Percentiles rank a stretch among this genome's conserved stretches.
These are phyloP conservation scores for Russula sp. DNA, from an alignment of 768 basidiomycete genomes.

Conservation along the genomic window DNA sequence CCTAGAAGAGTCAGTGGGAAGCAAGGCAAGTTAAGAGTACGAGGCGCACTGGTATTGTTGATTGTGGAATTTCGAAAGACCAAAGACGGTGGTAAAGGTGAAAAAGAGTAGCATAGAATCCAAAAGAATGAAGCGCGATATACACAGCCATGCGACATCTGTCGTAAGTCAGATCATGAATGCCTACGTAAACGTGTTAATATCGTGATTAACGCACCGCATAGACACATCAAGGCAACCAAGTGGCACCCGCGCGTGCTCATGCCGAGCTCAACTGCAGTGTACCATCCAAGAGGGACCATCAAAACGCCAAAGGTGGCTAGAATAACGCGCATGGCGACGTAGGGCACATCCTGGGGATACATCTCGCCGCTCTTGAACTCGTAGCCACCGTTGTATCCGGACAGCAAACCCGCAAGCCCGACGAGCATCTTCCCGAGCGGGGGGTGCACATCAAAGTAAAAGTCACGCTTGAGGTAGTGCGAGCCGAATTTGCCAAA, in stretches of 20 bases:
- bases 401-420: constrained; percentile 81
- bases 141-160: constrained; percentile 97
- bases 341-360: constrained; percentile 79
- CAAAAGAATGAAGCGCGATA: constrained; percentile 93
- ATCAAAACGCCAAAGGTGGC: constrained; percentile 91
- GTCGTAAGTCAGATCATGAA: background rate
- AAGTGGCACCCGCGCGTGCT: constrained; percentile 84
- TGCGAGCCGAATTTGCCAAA: constrained; percentile 99
- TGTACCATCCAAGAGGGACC: constrained; percentile 97
- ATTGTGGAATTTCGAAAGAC: constrained; percentile 93
- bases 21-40: background rate
- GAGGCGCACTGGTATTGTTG: constrained; percentile 81
- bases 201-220: constrained; percentile 45
- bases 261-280: constrained; percentile 90
- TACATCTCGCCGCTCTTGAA: constrained; percentile 90
- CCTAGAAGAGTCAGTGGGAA: constrained; percentile 34
- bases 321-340: constrained; percentile 92
- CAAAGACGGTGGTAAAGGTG: constrained; percentile 94
- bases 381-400: constrained; percentile 88
- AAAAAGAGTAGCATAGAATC: constrained; percentile 99
- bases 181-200: background rate
- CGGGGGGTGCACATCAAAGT: constrained; percentile 98
- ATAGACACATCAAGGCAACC: constrained; percentile 88
- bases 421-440: constrained; percentile 99
- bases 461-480: constrained; percentile 98